phyloP scores from a whole-genome alignment of 495 filamentous ascomycete species.

The Aspergillus carlsbadensis region DNA sequence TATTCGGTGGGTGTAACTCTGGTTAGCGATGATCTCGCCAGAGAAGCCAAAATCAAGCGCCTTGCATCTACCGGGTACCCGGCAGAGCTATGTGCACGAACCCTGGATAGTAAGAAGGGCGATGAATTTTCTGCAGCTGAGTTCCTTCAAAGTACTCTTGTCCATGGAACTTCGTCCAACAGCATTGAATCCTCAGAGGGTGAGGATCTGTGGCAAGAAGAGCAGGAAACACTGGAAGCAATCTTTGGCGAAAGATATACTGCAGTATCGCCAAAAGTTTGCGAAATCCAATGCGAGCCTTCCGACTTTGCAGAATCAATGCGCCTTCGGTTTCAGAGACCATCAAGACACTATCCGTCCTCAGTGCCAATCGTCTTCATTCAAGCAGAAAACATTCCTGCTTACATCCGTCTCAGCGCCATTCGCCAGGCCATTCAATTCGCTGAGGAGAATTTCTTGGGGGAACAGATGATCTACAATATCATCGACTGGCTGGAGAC shows the following conservation, averaged over 20 bases:
- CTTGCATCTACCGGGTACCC: conserved; percentile 82
- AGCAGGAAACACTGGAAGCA: conserved; percentile 73
- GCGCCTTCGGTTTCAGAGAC: conserved; percentile 51
- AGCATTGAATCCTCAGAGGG: conserved; percentile 23
- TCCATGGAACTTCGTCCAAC: conserved; percentile 29
- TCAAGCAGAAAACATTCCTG: conserved; percentile 64
- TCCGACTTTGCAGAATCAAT: conserved; percentile 33
- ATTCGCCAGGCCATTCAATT: conserved; percentile 73
- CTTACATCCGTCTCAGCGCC: conserved; percentile 88
- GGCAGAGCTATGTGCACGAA: conserved; percentile 72
- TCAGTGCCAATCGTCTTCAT: conserved; percentile 73
- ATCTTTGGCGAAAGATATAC: conserved; percentile 71
- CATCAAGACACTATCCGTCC: conserved; percentile 65
- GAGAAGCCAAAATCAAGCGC: conserved; percentile 77
- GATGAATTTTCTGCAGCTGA: conserved; percentile 82
- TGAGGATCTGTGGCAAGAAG: conserved; percentile 72
- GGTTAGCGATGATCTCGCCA: conserved; percentile 72
- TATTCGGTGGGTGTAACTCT: conserved; percentile 88
- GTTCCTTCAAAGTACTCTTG: conserved; percentile 68
- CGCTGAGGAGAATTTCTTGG: conserved; percentile 64
- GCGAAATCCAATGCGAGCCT: conserved; percentile 59
- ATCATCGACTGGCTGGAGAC: conserved; percentile 87
- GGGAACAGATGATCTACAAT: conserved; percentile 86
- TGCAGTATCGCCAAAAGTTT: conserved; percentile 55
- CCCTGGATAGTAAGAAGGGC: conserved; percentile 62